Percentiles rank a stretch among this genome's conserved stretches.
Conservation (phyloP, 768 basidiomycete species). For the Tulasnella sp. region DNA sequence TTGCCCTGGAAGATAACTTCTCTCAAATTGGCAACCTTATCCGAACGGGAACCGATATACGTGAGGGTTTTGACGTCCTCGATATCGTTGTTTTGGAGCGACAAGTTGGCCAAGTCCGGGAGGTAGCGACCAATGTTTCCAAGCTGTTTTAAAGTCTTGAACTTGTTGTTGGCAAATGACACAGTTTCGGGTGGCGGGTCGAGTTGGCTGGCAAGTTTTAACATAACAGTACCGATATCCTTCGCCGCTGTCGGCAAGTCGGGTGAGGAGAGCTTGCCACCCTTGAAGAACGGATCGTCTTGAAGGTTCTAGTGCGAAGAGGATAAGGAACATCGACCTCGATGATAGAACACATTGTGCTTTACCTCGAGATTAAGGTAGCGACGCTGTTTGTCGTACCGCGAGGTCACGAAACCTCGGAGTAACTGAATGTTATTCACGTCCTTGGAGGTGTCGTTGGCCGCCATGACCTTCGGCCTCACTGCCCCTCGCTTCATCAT, state of each 20-base stretch:
- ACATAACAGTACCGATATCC: constrained; percentile 58
- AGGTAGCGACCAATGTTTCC: constrained; percentile 57
- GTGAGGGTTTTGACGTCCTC: constrained; percentile 56
- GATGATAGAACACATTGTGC: background rate
- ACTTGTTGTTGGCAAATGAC: constrained; percentile 72
- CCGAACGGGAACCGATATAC: no score
- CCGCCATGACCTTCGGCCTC: background rate
- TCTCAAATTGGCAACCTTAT: no score
- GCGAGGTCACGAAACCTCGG: constrained; percentile 58
- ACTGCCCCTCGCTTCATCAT: constrained; percentile 47
- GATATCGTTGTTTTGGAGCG: constrained; percentile 67
- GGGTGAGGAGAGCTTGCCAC: constrained; percentile 57
- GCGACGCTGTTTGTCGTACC: constrained; percentile 56
- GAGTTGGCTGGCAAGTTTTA: constrained; percentile 73
- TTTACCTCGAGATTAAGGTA: constrained; percentile 76
- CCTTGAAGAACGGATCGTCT: constrained; percentile 65
- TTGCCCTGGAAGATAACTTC: constrained; percentile 68
- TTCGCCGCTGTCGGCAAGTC: constrained; percentile 50
- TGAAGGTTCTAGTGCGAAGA: constrained; percentile 47
- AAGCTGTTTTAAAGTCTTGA: constrained; percentile 47
- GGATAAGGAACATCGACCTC: background rate
- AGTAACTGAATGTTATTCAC: constrained; percentile 46
- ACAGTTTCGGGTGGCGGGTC: constrained; percentile 68
- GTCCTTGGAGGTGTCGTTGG: constrained; percentile 8
- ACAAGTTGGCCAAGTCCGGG: constrained; percentile 68